These are phyloP conservation scores for Phytophthora hibernalis DNA, from an alignment of 352 stramenopile species.

Conservation along the genomic window DNA sequence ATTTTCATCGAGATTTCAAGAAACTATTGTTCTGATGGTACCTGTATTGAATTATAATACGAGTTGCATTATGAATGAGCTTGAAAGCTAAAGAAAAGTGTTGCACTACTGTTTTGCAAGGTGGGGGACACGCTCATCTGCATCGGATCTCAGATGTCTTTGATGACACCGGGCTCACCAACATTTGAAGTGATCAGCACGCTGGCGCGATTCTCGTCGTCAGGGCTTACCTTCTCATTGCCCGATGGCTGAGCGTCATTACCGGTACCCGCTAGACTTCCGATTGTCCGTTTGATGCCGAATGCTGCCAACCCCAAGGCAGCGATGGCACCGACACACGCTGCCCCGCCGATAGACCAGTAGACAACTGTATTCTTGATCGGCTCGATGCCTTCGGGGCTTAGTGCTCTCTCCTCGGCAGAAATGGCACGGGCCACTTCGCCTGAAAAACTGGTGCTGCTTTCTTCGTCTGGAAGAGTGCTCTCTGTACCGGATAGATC, in stretches of 20 bases:
- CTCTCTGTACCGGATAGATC: constrained; percentile 15
- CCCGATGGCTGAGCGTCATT: background rate
- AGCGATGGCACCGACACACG: constrained; percentile 15
- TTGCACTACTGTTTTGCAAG: background rate
- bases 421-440: constrained; percentile 3
- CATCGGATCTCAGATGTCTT: constrained; percentile 19
- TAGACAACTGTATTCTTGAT: background rate
- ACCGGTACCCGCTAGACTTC: background rate
- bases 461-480: background rate
- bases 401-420: background rate
- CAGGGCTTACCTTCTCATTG: constrained; percentile 13
- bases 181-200: constrained; percentile 32
- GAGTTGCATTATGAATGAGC: constrained; percentile 20
- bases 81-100: constrained; percentile 8
- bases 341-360: constrained; percentile 10
- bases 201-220: constrained; percentile 18
- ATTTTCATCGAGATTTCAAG: constrained; percentile 13
- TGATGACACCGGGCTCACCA: constrained; percentile 21
- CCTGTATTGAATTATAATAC: constrained; percentile 8
- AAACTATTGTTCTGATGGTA: background rate
- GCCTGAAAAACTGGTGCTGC: constrained; percentile 4
- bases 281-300: constrained; percentile 17
- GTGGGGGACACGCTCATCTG: background rate
- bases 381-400: background rate
- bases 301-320: constrained; percentile 18